Evolutionary conservation across 139 green algal species (phyloP), one percentile per base, ranked within the genome.

Genomic region (Pleodorina starrii): DNA sequence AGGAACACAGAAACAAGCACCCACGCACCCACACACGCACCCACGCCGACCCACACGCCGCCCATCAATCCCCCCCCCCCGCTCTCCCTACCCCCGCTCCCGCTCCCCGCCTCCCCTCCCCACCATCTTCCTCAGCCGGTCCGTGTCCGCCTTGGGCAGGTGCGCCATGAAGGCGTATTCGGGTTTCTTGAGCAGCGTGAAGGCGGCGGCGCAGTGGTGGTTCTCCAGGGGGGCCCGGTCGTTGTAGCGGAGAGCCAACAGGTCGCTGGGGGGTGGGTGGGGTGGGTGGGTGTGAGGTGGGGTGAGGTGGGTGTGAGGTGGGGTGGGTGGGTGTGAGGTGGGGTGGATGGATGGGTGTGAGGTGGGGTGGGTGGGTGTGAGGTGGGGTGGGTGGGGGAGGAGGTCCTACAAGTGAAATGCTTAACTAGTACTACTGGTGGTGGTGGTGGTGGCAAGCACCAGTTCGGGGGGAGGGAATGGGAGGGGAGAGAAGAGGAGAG

Each of bases 211-310:
- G 12, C 69, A 17, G 85, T 94, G 92, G 89, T 95, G 92, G 87
- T 95, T 95, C 91, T 96, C 94, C 91, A 95, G 57, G 77, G 88
- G 91, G 0, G 91, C 90, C 38, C 76, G 84, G 72, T 92, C 81
- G 66, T 93, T 93, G 87, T 91, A 93, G 7, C 60, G 84, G 11
- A 93, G 14, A 0, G 91, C 91, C 4, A 93, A 78, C 40, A 69
- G n/a, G 71, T 93, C 66, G 63, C 59, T 68, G 48, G 0, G 90
- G n/a, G 51, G 54, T 50, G 77, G 27, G 92, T 74, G 90, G 93
- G 92, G 88, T 90, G 69, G 85, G 93, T 92, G 83, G 80, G 91
- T 32, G 16, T 57, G 6, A 35, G 50, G n/a, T 1, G 35, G 32
- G 35, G 19, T 42, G 50, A 35, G 35, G 50, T 10, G 77, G 21